phyloP scores from a whole-genome alignment of 2,329 filamentous ascomycete genomes.

The Ophiocordyceps unilateralis region DNA sequence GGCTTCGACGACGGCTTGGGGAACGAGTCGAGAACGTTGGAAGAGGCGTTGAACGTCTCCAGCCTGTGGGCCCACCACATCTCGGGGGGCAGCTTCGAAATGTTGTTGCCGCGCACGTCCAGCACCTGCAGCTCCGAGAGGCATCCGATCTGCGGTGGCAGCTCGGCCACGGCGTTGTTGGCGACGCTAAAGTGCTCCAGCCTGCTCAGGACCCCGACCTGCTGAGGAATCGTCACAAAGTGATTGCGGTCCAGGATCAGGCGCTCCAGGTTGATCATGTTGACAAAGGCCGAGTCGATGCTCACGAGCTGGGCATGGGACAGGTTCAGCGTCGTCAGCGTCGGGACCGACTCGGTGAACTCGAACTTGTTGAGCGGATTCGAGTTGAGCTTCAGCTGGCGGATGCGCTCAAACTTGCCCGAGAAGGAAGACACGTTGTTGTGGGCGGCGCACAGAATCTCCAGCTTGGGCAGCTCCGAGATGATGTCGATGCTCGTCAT shows the following conservation, averaged over 20 bases:
- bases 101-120: conserved; percentile 85
- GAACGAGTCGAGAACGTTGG: conserved; percentile 80
- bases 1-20: conserved; percentile 67
- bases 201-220: conserved; percentile 67
- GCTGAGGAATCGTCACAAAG: conserved; percentile 72
- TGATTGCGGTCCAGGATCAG: conserved; percentile 89
- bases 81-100: conserved; percentile 74
- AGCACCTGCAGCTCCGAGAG: conserved; percentile 69
- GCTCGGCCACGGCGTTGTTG: conserved; percentile 69
- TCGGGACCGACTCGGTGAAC: conserved; percentile 57
- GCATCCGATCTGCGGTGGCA: conserved; percentile 79
- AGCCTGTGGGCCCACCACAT: conserved; percentile 90
- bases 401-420: conserved; percentile 71
- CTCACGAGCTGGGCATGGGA: conserved; percentile 83
- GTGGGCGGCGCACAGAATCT: conserved; percentile 80
- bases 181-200: conserved; percentile 89
- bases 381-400: conserved; percentile 76
- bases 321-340: conserved; percentile 71
- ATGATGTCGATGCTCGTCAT: conserved; percentile 81
- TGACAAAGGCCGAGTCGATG: conserved; percentile 75
- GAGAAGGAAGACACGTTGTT: conserved; percentile 83
- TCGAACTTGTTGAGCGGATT: conserved; percentile 93
- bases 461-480: conserved; percentile 66
- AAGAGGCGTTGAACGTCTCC: conserved; percentile 86
- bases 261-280: conserved; percentile 73